Evolutionary conservation across 306 rosid species (phyloP).

Genomic region (Medicago truncatula): MtrunA17r5.0-ANR NC_053042.1:11199001-11199500

Average conservation of each 20-base stretch:
- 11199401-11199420: conserved; percentile 84
- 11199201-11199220: conserved; percentile 21
- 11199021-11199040: neutral
- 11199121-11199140: conserved; percentile 7
- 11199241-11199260: conserved; percentile 28
- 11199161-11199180: conserved; percentile 2
- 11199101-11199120: conserved; percentile 5
- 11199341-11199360: conserved; percentile 99
- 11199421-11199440: conserved; percentile 68
- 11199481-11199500: neutral
- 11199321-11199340: conserved; percentile 92
- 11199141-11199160: conserved; percentile 26
- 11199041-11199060: conserved; percentile 7
- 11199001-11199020: conserved; percentile 14
- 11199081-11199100: conserved; percentile 20
- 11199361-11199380: conserved; percentile 97
- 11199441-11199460: conserved; percentile 7
- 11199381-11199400: conserved; percentile 98
- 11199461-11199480: neutral
- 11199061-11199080: neutral
- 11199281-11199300: conserved; percentile 31
- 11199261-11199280: conserved; percentile 10
- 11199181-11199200: conserved; percentile 27
- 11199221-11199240: conserved; percentile 21
- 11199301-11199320: conserved; percentile 38